These are phyloP conservation scores for Hymenoscyphus linearis DNA, from an alignment of 2,329 filamentous ascomycete genomes.

Conservation along the genomic window DNA sequence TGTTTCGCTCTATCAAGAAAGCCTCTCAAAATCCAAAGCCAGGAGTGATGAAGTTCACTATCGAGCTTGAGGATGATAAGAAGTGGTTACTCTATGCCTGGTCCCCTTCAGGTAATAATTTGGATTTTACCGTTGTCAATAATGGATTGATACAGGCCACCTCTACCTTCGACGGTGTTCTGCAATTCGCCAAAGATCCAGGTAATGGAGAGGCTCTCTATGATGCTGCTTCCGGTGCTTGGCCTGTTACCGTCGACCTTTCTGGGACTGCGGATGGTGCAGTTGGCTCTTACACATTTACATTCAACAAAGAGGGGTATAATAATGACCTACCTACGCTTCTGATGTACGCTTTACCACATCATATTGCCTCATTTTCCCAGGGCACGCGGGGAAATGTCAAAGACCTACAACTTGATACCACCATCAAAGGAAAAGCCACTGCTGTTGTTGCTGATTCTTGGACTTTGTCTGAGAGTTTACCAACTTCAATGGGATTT, in stretches of 20 bases:
- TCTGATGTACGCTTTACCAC: constrained; percentile 83
- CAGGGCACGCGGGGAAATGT: constrained; percentile 42
- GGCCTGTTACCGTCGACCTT: constrained; percentile 59
- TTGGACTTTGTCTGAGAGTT: constrained; percentile 73
- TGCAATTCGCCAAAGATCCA: constrained; percentile 81
- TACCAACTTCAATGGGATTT: constrained; percentile 72
- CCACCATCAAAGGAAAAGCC: constrained; percentile 79
- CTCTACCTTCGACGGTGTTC: constrained; percentile 64
- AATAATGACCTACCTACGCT: constrained; percentile 49
- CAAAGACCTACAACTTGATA: constrained; percentile 59
- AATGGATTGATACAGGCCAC: constrained; percentile 60
- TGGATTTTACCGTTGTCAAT: constrained; percentile 64
- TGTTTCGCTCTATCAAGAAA: constrained; percentile 63
- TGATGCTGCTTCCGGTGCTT: constrained; percentile 72
- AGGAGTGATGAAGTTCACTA: constrained; percentile 69
- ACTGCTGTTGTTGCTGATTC: constrained; percentile 64
- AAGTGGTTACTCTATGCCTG: constrained; percentile 79
- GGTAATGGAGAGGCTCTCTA: constrained; percentile 60
- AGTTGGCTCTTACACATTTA: constrained; percentile 66
- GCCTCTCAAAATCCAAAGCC: constrained; percentile 51
- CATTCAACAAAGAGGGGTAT: constrained; percentile 64
- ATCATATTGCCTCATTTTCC: constrained; percentile 76
- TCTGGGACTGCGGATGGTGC: constrained; percentile 55
- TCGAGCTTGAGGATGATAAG: constrained; percentile 65
- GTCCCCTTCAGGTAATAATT: constrained; percentile 50